Base-by-base conservation (phyloP, 768 basidiomycete species). In the Trametes elegans region DNA sequence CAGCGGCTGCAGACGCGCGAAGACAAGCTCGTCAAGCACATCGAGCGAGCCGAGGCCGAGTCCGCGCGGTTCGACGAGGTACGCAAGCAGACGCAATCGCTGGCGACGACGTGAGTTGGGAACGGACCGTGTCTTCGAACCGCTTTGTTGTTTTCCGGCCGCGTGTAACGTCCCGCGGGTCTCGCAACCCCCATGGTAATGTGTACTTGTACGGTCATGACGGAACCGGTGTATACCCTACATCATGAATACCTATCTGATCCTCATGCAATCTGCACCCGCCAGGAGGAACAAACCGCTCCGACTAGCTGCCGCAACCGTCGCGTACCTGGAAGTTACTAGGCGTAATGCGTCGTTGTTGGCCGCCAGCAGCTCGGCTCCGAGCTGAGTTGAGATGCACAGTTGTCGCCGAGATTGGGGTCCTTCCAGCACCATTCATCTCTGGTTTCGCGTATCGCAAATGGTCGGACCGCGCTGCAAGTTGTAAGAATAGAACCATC, bases 1-100 rank as follows among this genome's bases (percentile, higher is more conserved):
- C 82, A 89, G 62, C 77, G 85, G 51, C 72, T 88, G 56, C 79
- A 86, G 54, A 70, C 69, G 14, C 77, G 86, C 29, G 84, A 89
- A 59, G 81, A 80, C 35, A 82, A 81, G 66, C 69, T 90, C 23
- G 62, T 71, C 11, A 84, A 84, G 65, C 80, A 76, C 24, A 71
- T 88, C 16, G 78, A 81, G 63, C 75, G 75, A 23, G 88, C 87
- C 1, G 83, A 86, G 63, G 68, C 68, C 28, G 85, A 88, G 60
- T 74, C 78, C n/a, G 66, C 68, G 47, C 76, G 72, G 60, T 87
- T 78, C 53, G 82, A 87, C 57, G 65, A 72, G 42, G 49, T 81
- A 56, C 70, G 74, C 58, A 77, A 74, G 58, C 74, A n/a, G n/a
- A n/a, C n/a, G n/a, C n/a, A 79, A 51, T 62, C 71, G 5, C 52